Percentiles rank a stretch among this genome's conserved stretches.
These are phyloP conservation scores for Arabidopsis hybrid DNA, from an alignment of 441 rosid genomes.

Conservation along the genomic window DNA sequence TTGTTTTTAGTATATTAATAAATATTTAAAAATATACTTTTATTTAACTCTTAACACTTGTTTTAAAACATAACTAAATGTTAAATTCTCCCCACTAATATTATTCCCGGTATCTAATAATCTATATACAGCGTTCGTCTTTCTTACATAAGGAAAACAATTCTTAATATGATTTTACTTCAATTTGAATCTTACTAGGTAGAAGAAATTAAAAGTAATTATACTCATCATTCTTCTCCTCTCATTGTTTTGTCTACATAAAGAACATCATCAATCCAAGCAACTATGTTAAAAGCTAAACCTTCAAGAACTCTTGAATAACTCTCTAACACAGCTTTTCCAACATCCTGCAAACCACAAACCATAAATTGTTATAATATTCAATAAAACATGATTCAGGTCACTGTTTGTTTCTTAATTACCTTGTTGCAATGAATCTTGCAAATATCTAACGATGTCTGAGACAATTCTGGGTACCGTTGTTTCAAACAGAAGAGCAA, in stretches of 20 bases:
- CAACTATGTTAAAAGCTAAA: constrained; percentile 87
- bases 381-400: not conserved
- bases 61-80: too few species aligned
- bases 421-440: constrained; percentile 47
- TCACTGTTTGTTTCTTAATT: constrained; percentile 13
- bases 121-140: not conserved
- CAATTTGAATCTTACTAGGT: not conserved
- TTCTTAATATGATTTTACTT: not conserved
- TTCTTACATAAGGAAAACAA: not conserved
- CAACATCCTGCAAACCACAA: constrained; percentile 76
- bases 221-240: constrained; percentile 47
- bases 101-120: too few species aligned
- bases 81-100: too few species aligned
- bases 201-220: not conserved
- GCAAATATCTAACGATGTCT: constrained; percentile 61
- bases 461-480: constrained; percentile 60
- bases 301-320: constrained; percentile 96
- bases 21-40: too few species aligned
- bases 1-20: too few species aligned
- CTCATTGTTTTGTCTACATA: constrained; percentile 67
- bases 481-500: constrained; percentile 62
- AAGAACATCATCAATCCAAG: constrained; percentile 94
- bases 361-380: not conserved
- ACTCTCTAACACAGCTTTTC: constrained; percentile 91
- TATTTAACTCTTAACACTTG: too few species aligned